Percentiles rank a stretch among this genome's conserved stretches.
These are phyloP conservation scores for Sclerotinia sclerotiorum DNA, from an alignment of 2,329 filamentous ascomycete genomes.

Conservation along the genomic window DNA sequence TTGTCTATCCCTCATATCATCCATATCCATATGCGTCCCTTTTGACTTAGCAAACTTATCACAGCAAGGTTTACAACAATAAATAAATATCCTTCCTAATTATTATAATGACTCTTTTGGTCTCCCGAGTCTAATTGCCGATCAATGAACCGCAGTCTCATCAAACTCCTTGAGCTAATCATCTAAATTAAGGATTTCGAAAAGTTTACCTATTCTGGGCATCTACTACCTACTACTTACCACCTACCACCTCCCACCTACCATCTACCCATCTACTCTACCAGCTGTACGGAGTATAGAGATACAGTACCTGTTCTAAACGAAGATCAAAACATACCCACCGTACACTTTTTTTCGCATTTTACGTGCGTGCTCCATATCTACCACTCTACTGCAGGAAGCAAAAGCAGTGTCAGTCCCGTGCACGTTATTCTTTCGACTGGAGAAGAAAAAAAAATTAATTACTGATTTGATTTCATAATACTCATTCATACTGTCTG, in stretches of 20 bases:
- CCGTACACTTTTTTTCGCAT: neutral
- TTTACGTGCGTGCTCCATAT: neutral
- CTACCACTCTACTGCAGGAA: neutral
- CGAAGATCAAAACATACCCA: neutral
- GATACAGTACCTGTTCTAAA: neutral
- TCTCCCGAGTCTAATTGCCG: slow-evolving; percentile 11
- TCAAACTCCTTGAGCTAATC: neutral
- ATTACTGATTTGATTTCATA: slow-evolving; percentile 4
- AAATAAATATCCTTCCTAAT: neutral
- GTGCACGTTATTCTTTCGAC: slow-evolving; percentile 3
- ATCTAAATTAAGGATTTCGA: slow-evolving; percentile 1
- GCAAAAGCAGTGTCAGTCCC: neutral
- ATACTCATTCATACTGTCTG: neutral
- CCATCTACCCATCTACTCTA: neutral
- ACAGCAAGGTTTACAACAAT: neutral
- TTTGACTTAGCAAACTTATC: neutral
- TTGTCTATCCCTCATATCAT: neutral
- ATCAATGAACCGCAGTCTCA: neutral
- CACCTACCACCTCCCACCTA: neutral
- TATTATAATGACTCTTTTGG: neutral
- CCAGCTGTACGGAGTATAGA: neutral
- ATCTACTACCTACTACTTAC: neutral
- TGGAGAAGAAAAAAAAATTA: neutral
- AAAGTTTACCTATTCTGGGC: neutral
- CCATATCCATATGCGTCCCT: neutral